Conservation (phyloP, 129 eudicot genomes). For the Helichrysum umbraculigerum region DNA sequence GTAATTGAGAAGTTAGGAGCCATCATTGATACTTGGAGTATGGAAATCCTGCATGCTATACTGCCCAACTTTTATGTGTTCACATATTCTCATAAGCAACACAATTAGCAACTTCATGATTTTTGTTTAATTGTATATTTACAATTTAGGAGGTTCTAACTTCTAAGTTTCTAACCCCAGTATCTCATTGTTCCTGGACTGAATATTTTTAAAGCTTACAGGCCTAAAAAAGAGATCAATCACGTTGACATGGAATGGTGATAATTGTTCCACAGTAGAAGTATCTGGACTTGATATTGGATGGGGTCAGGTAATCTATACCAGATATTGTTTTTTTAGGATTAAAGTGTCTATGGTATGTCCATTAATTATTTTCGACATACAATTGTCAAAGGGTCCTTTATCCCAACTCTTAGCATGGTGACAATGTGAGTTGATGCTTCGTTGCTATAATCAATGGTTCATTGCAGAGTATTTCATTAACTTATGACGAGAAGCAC, state of each 20-base stretch:
- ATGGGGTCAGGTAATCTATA: slow-evolving; percentile 81
- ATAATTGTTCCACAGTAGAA: slow-evolving; percentile 65
- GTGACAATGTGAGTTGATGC: slow-evolving; percentile 2
- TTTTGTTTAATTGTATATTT: slow-evolving; percentile 2
- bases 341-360: neutral
- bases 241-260: slow-evolving; percentile 66
- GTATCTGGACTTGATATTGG: slow-evolving; percentile 94
- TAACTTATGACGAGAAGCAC: slow-evolving; percentile 55
- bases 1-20: neutral
- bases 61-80: neutral
- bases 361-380: neutral
- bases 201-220: slow-evolving; percentile 59
- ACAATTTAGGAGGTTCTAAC: neutral
- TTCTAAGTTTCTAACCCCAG: neutral
- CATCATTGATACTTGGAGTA: neutral
- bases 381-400: neutral
- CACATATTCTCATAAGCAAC: slow-evolving; percentile 1
- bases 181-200: slow-evolving; percentile 21
- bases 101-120: neutral
- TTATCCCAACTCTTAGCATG: neutral
- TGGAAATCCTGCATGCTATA: neutral
- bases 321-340: neutral
- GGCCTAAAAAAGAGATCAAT: slow-evolving; percentile 70
- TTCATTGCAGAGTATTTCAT: slow-evolving; percentile 64
- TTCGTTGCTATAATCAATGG: neutral